Evolutionary conservation across 108 stramenopile species (phyloP).

Genomic region (Mediolabrus comicus): DNA sequence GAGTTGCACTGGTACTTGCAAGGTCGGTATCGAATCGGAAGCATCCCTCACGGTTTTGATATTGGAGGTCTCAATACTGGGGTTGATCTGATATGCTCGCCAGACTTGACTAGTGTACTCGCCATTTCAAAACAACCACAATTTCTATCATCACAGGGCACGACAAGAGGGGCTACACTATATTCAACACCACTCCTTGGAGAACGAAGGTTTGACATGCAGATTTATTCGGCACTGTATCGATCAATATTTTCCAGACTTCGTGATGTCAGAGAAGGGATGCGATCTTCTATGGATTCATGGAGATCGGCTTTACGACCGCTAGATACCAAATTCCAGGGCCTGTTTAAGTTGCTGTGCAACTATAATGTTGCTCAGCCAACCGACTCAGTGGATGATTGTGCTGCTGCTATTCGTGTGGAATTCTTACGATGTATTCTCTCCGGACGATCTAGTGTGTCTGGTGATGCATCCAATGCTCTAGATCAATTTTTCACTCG

Average conservation of each 20-base stretch:
- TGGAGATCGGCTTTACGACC: slow-evolving; percentile 76
- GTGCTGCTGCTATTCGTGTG: slow-evolving; percentile 24
- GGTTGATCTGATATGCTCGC: slow-evolving; percentile 38
- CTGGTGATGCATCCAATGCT: slow-evolving; percentile 62
- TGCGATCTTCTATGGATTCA: slow-evolving; percentile 40
- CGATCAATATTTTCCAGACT: slow-evolving; percentile 58
- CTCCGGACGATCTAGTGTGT: slow-evolving; percentile 57
- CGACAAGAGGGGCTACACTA: slow-evolving; percentile 24
- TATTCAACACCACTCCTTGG: slow-evolving; percentile 53
- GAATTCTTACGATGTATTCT: slow-evolving; percentile 70
- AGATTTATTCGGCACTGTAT: slow-evolving; percentile 61
- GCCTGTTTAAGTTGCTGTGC: slow-evolving; percentile 46
- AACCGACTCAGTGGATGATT: slow-evolving; percentile 14
- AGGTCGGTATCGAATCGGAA: slow-evolving; percentile 67
- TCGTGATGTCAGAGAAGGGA: slow-evolving; percentile 30
- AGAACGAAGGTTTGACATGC: slow-evolving; percentile 60
- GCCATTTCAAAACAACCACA: slow-evolving; percentile 6
- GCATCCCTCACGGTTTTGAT: slow-evolving; percentile 14
- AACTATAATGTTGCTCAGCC: slow-evolving; percentile 59
- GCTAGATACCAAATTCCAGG: slow-evolving; percentile 65
- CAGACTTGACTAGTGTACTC: slow-evolving; percentile 43
- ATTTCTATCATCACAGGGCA: background rate
- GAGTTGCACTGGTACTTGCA: slow-evolving; percentile 66
- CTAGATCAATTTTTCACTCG: slow-evolving; percentile 86
- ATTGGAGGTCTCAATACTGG: background rate